Conservation (phyloP, 1,139 yeast species). For the Blastobotrys petasosporus region DNA sequence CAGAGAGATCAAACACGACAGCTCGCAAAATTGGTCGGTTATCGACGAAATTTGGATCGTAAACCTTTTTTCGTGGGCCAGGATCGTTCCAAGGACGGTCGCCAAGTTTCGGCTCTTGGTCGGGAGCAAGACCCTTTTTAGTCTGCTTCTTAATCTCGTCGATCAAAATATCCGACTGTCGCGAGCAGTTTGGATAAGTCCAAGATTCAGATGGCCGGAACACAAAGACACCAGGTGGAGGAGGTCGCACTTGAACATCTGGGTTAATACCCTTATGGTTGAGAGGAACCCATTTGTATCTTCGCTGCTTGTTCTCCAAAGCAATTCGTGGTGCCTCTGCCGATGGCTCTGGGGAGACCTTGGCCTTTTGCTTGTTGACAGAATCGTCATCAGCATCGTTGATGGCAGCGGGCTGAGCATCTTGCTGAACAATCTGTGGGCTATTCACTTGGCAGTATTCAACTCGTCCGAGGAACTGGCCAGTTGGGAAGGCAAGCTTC, state of each 20-base stretch:
- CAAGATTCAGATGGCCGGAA: constrained; percentile 79
- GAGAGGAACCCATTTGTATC: constrained; percentile 66
- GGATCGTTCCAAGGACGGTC: constrained; percentile 92
- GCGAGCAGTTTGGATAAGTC: constrained; percentile 73
- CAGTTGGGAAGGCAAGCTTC: constrained; percentile 74
- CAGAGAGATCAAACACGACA: constrained; percentile 73
- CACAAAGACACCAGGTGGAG: constrained; percentile 88
- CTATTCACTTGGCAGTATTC: constrained; percentile 37
- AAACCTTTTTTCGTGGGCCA: constrained; percentile 45
- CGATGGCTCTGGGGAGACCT: neutral
- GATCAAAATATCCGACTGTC: constrained; percentile 61
- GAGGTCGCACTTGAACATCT: constrained; percentile 55
- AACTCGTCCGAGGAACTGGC: constrained; percentile 76
- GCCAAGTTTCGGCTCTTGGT: constrained; percentile 44
- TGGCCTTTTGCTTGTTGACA: neutral
- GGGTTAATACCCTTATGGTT: constrained; percentile 52
- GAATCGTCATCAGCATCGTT: neutral
- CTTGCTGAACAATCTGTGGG: constrained; percentile 37
- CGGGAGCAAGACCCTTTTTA: constrained; percentile 47
- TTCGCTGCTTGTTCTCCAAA: constrained; percentile 10
- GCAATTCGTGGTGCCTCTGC: constrained; percentile 5
- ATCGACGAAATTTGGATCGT: constrained; percentile 37
- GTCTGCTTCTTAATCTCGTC: constrained; percentile 63
- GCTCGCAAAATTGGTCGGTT: constrained; percentile 62
- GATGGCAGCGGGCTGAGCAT: neutral